Conservation (phyloP, 2,329 filamentous ascomycete genomes). For the Exophiala mesophila region DNA sequence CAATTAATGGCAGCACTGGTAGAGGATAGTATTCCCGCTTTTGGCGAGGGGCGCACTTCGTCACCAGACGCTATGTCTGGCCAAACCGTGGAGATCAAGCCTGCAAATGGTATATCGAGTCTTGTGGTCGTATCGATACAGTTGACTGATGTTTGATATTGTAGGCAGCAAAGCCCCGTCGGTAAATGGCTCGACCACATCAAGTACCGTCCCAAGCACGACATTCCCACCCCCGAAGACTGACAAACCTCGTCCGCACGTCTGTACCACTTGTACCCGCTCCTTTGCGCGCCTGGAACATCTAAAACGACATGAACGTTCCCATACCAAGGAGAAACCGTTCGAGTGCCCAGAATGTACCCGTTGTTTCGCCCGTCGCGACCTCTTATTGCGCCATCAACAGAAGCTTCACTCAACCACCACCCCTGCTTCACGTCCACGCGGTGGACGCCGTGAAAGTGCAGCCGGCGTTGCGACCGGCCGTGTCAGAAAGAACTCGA, state of each 20-base stretch:
- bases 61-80: conserved; percentile 5
- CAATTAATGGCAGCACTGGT: not conserved
- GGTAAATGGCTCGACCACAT: conserved; percentile 3
- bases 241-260: conserved; percentile 92
- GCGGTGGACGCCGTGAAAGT: conserved; percentile 81
- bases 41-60: conserved; percentile 4
- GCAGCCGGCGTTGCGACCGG: conserved; percentile 63
- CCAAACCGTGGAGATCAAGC: conserved; percentile 5
- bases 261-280: conserved; percentile 83
- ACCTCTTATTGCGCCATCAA: conserved; percentile 88
- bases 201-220: conserved; percentile 5
- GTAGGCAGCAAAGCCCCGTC: conserved; percentile 13
- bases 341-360: conserved; percentile 95
- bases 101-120: conserved; percentile 11
- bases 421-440: conserved; percentile 77
- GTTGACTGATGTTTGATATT: too few relatives aligned
- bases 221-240: conserved; percentile 73
- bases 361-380: conserved; percentile 88
- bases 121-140: too few relatives aligned
- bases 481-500: conserved; percentile 86
- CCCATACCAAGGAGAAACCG: conserved; percentile 98
- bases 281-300: conserved; percentile 95
- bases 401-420: conserved; percentile 96
- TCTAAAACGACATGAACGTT: conserved; percentile 92
- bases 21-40: not conserved